Evolutionary conservation across 768 basidiomycete genomes (phyloP).

Genomic region (Rossbeevera mucosa): DNA sequence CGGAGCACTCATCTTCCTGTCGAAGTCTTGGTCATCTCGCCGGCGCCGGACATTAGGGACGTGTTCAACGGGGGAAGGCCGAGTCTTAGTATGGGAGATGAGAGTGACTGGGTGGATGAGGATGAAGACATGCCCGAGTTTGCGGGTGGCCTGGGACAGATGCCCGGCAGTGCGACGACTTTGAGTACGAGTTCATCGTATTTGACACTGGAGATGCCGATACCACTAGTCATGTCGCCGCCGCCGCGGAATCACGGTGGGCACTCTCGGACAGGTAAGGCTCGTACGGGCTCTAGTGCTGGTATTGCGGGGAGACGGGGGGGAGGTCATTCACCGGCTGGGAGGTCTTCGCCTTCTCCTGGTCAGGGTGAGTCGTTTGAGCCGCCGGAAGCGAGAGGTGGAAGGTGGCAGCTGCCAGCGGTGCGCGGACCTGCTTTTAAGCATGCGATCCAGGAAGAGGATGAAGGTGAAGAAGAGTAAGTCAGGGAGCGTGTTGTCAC

Average conservation of each 20-base stretch:
- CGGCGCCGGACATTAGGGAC: constrained; percentile 56
- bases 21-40: constrained; percentile 72
- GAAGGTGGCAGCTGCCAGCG: constrained; percentile 65
- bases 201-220: constrained; percentile 33
- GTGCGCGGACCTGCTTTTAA: constrained; percentile 66
- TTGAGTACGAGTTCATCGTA: constrained; percentile 24
- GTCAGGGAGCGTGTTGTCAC: constrained; percentile 3
- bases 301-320: constrained; percentile 37
- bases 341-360: constrained; percentile 57
- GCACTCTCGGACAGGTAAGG: constrained; percentile 34
- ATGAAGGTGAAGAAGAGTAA: constrained; percentile 75
- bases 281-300: constrained; percentile 20
- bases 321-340: constrained; percentile 55
- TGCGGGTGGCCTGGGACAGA: constrained; percentile 75
- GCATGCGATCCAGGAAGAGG: constrained; percentile 78
- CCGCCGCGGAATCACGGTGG: constrained; percentile 46
- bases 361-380: constrained; percentile 44
- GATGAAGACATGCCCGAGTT: constrained; percentile 72
- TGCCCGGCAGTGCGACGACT: constrained; percentile 27
- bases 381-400: constrained; percentile 45
- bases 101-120: constrained; percentile 86
- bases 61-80: constrained; percentile 66
- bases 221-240: constrained; percentile 43
- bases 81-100: constrained; percentile 60
- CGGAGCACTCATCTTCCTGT: constrained; percentile 62